Base-by-base conservation (phyloP, 2,329 filamentous ascomycete genomes). In the Coniochaeta pulveracea region DNA sequence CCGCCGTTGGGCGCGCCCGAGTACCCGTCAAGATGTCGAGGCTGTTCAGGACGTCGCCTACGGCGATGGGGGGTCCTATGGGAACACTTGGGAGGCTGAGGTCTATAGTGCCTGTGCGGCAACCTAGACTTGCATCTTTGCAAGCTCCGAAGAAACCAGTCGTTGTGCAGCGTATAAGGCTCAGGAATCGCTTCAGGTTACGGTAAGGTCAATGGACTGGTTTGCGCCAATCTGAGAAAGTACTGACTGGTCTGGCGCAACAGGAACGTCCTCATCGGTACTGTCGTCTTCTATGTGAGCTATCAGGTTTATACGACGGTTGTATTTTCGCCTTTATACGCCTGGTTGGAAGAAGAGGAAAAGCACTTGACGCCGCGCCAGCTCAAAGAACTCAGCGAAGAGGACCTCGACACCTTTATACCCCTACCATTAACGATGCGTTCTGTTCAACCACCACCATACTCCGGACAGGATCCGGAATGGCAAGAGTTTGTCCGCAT, bases 401-500 rank as follows among this genome's bases (percentile, higher is more conserved):
- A 12, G 4, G 56, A 59, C 10, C 58, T 65, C 12, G 52, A 64
- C 2, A 42, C 66, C 5, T 80, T 80, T 39, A 64, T 82, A 6
- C 72, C 77, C 0, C 67, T 81, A 34, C 73, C 74, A 4, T 72
- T 73, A 26, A 74, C 70, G 3, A 70, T 63, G 1, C 62, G 61
- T 32, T 43, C 58, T 37, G 52, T 73, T 12, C 54, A 60, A 11
- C 60, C 64, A 19, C 47, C 53, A 19, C 67, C 66, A 3, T 79
- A 76, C 47, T 60, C 58, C 38, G 64, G 64, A 33, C 58, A 56
- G 17, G 74, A 79, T 42, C 75, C 76, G 3, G 78, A 82, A 50
- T 81, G 72, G 73, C 57, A 63, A 40, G 59, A 63, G 31, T 82
- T 77, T 41, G 47, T 75, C 11, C 66, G 65, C 35, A 56, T 80